phyloP scores from a whole-genome alignment of 139 green algal species.

The Chlorella sp. region DNA sequence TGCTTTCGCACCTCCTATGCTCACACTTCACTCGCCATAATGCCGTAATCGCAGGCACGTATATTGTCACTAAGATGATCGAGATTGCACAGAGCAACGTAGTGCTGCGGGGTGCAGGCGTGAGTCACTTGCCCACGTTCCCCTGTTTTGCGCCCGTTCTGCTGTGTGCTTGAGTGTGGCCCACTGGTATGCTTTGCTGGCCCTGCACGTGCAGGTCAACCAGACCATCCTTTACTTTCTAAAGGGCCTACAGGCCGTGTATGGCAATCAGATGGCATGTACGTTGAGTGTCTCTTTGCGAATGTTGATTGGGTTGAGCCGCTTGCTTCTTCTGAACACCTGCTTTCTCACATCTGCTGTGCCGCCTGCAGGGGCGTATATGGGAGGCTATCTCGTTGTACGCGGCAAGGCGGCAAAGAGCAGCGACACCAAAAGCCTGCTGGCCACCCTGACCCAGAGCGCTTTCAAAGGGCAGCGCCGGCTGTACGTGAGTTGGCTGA shows the following conservation, averaged over 20 bases:
- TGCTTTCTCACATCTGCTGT: no score
- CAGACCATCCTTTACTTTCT: neutral
- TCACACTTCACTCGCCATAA: no score
- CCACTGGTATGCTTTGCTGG: neutral
- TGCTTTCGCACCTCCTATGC: no score
- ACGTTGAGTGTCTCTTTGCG: no score
- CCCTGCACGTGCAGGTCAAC: neutral
- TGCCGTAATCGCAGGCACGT: neutral
- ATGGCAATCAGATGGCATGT: neutral
- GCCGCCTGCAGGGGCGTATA: neutral
- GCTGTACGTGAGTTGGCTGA: neutral
- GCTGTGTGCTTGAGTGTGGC: no score
- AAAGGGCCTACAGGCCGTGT: neutral
- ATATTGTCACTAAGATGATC: neutral
- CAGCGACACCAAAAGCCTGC: neutral
- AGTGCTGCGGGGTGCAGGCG: neutral
- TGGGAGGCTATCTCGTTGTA: slow-evolving; percentile 5
- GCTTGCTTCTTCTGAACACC: no score
- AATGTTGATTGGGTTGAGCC: no score
- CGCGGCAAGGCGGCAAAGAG: neutral
- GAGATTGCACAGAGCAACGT: neutral
- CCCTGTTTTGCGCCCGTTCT: no score
- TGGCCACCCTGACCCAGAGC: neutral
- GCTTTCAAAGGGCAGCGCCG: neutral
- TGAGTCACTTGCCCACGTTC: no score